Evolutionary conservation across 192 early-diverging fungal genomes (phyloP).

Genomic region (Coemansia sp.): DNA sequence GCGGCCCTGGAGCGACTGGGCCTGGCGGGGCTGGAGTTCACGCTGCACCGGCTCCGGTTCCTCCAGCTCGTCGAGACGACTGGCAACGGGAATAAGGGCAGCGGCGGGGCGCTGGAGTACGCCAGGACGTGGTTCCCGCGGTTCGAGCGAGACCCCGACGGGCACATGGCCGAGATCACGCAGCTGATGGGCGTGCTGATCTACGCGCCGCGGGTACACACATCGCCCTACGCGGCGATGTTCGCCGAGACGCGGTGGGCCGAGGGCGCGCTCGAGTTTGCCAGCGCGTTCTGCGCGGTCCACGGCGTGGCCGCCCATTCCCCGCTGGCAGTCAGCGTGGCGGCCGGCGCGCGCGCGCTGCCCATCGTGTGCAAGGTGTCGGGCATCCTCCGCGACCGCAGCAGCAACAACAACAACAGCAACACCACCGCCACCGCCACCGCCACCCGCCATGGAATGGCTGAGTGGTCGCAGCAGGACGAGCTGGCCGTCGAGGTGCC

Average conservation of each 20-base stretch:
- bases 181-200: constrained; percentile 58
- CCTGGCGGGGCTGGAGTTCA: constrained; percentile 74
- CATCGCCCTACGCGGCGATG: constrained; percentile 66
- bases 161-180: constrained; percentile 35
- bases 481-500: constrained; percentile 94
- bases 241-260: constrained; percentile 31
- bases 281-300: constrained; percentile 29
- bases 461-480: constrained; percentile 87
- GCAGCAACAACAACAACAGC: too few relatives aligned
- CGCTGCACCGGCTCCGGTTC: constrained; percentile 74
- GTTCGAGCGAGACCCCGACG: constrained; percentile 33
- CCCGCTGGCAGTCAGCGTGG: constrained; percentile 50
- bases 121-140: constrained; percentile 63
- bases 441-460: too few relatives aligned
- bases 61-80: constrained; percentile 63
- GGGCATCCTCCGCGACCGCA: constrained; percentile 75
- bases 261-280: constrained; percentile 21
- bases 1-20: constrained; percentile 54
- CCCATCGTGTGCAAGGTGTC: constrained; percentile 91
- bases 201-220: constrained; percentile 56
- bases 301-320: constrained; percentile 21
- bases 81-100: not conserved
- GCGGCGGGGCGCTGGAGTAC: constrained; percentile 67
- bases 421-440: too few relatives aligned
- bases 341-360: constrained; percentile 81